Evolutionary conservation across 176 grass and related monocot genomes (phyloP), one percentile per base, ranked within the genome.

Genomic region (Rhipidocladum racemiflorum): DNA sequence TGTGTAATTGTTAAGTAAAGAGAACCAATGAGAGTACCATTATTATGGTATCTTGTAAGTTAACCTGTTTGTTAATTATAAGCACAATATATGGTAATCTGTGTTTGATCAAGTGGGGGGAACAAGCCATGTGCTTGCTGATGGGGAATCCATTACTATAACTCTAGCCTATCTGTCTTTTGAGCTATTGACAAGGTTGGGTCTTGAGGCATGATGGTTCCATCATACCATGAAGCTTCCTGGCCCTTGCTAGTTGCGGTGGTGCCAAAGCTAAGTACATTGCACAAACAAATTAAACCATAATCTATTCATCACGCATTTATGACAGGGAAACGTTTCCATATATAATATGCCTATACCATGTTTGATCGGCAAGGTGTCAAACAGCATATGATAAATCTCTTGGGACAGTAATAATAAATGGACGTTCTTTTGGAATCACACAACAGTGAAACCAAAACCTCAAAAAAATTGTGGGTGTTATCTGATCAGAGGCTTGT

Each of bases 91-190:
- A 65, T 90, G 83, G 55, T 78, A 85, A 77, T 68, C 90, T 88
- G 61, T 87, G 59, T 59, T 84, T 53, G 92, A 83, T 81, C 85
- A 94, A 91, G 85, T 88, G 78, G 85, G 75, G 89, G 94, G 78
- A 46, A 79, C 91, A 94, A 27, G 67, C 82, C 91, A 97, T 97
- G 94, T 94, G 94, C 83, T 65, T 88, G 84, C 83, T 86, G 90
- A 91, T 91, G 85, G 74, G 83, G 46, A 78, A 97, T 89, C 91
- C 75, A 85, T 89, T 97, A 85, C 50, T 87, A 89, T 81, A 89
- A 68, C 65, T 68, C 81, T 75, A 70, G 79, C 72, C 85, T 87
- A 90, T 82, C 87, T 95, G 90, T 88, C 83, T 39, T 63, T 87
- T 70, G 83, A 88, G 89, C 90, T 84, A 85, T 92, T 84, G 64